These are phyloP conservation scores for Hypoxylon fragiforme DNA, from an alignment of 495 filamentous ascomycete species.

Conservation along the genomic window DNA sequence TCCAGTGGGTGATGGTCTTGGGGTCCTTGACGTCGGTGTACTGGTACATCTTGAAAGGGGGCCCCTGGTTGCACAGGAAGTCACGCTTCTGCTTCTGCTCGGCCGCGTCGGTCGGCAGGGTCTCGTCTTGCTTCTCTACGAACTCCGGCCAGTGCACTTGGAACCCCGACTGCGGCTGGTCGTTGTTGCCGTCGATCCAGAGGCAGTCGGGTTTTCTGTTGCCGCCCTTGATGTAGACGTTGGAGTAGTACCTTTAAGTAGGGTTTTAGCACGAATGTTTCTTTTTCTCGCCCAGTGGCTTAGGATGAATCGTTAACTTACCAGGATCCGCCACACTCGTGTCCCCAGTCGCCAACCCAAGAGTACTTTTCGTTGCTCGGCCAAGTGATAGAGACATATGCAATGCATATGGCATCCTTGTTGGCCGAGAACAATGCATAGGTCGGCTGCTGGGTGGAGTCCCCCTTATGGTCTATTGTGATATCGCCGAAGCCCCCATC, in stretches of 20 bases:
- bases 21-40: conserved; percentile 20
- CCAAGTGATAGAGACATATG: conserved; percentile 33
- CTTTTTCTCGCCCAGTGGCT: too few species aligned
- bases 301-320: too few species aligned
- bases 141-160: conserved; percentile 39
- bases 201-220: conserved; percentile 40
- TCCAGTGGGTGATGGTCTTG: conserved; percentile 14
- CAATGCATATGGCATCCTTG: conserved; percentile 39
- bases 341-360: conserved; percentile 39
- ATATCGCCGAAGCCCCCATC: conserved; percentile 31
- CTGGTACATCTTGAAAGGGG: conserved; percentile 28
- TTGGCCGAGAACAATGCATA: conserved; percentile 39
- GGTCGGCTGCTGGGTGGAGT: conserved; percentile 26
- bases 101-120: background rate
- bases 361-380: conserved; percentile 29
- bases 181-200: conserved; percentile 40
- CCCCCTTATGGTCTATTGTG: conserved; percentile 22
- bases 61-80: conserved; percentile 16
- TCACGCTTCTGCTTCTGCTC: conserved; percentile 10
- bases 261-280: too few species aligned
- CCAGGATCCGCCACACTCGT: conserved; percentile 30
- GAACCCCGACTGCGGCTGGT: conserved; percentile 38
- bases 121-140: conserved; percentile 6
- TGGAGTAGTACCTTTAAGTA: conserved; percentile 46
- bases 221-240: conserved; percentile 51